A percentile compares a stretch with the other conserved stretches of the same genome.
Evolutionary conservation across 768 basidiomycete species (phyloP).

Genomic region (Phanerodontia chrysosporium): DNA sequence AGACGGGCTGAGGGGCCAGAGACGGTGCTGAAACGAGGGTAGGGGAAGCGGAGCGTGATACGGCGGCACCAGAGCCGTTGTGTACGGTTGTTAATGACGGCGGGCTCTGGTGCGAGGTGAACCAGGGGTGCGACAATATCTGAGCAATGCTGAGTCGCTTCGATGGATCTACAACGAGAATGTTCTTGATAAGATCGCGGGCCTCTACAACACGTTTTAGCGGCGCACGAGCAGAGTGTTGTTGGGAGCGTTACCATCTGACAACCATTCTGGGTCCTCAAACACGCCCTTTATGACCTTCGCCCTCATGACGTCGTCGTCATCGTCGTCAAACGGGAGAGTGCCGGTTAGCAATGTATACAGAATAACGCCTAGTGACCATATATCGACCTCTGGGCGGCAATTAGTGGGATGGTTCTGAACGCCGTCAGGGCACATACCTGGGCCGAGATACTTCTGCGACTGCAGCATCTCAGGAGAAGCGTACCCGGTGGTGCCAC

Average conservation of each 20-base stretch:
- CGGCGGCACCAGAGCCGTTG: constrained; percentile 17
- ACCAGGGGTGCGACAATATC: constrained; percentile 87
- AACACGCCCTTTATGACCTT: constrained; percentile 84
- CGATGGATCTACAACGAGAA: constrained; percentile 73
- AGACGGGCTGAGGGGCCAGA: constrained; percentile 25
- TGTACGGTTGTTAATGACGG: not conserved
- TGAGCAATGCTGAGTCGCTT: constrained; percentile 78
- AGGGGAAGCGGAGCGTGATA: constrained; percentile 30
- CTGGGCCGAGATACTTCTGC: constrained; percentile 86
- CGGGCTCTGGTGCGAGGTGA: constrained; percentile 29
- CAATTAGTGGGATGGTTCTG: constrained; percentile 12
- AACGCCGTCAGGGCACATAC: constrained; percentile 36
- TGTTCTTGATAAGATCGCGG: constrained; percentile 74
- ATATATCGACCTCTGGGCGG: constrained; percentile 82
- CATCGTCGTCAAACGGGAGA: constrained; percentile 87
- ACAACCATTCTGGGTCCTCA: constrained; percentile 91
- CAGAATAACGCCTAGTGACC: constrained; percentile 91
- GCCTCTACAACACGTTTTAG: constrained; percentile 50
- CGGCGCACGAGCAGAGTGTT: not conserved
- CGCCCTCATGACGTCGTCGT: constrained; percentile 75
- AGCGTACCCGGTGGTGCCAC: constrained; percentile 92
- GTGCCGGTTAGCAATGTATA: constrained; percentile 89
- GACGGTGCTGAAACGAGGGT: constrained; percentile 25
- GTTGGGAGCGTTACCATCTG: constrained; percentile 51
- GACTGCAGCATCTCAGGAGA: constrained; percentile 89